These are phyloP conservation scores for Lodderomyces margitis DNA, from an alignment of 1,139 yeast species.

Conservation along the genomic window DNA sequence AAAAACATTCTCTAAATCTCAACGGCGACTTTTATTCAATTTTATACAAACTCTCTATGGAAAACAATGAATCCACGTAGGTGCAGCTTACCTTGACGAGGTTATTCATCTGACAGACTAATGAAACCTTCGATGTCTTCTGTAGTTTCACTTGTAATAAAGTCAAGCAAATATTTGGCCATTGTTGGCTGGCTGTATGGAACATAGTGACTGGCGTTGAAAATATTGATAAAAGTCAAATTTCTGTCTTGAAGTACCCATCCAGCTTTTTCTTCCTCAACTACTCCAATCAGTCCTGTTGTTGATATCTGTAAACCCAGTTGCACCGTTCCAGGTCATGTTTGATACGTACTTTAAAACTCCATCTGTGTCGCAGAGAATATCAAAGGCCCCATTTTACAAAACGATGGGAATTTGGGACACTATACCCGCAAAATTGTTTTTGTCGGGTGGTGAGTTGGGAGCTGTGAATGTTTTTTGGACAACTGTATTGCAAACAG, in stretches of 20 bases:
- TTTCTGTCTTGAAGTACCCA: constrained; percentile 58
- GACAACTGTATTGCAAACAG: neutral
- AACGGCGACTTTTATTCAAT: neutral
- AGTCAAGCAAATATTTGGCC: constrained; percentile 67
- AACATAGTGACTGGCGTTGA: constrained; percentile 89
- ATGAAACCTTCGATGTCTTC: neutral
- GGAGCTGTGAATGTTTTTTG: neutral
- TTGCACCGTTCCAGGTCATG: constrained; percentile 65
- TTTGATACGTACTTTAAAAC: constrained; percentile 62
- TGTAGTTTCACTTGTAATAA: constrained; percentile 15
- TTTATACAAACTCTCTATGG: too few relatives aligned
- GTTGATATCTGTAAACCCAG: constrained; percentile 49
- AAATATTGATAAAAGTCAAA: constrained; percentile 72
- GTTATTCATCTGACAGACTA: neutral
- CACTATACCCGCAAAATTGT: neutral
- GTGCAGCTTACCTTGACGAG: too few relatives aligned
- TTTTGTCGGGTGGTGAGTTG: neutral
- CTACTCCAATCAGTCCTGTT: constrained; percentile 47
- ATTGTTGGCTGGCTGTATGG: constrained; percentile 77
- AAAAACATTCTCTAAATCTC: neutral
- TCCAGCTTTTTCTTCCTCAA: constrained; percentile 50
- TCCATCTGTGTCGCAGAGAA: constrained; percentile 70
- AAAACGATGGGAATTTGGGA: neutral
- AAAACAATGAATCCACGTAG: too few relatives aligned
- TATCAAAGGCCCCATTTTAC: neutral